Base-by-base conservation (phyloP, 164 flowering plant species). In the Vitis cinerea region DNA sequence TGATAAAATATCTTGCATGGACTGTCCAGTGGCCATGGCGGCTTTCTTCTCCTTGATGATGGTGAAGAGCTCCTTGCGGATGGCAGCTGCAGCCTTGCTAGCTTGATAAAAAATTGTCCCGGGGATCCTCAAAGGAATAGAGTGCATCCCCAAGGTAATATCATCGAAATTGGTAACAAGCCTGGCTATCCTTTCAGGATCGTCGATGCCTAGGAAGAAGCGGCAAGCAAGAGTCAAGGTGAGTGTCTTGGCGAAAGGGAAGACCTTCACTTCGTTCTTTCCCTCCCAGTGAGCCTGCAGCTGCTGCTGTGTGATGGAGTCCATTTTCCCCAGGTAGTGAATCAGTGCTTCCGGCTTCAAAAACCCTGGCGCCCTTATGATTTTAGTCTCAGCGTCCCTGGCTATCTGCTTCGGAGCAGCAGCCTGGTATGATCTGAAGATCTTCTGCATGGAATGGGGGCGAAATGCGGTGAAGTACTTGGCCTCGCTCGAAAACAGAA, bases 401-500 rank as follows among this genome's bases (percentile, higher is more conserved):
- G 56, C 1, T 0, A 61, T 27, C 44, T 61, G 63, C 16, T 10
- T 30, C 15, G 68, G 65, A 44, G 68, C 60, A 11, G 69, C 54
- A 2, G 67, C 16, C 44, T 77, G 64, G 69, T 76, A 68, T 8
- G 80, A 80, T 0, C 81, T 77, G 68, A 84, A 78, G 47, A 81
- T 60, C 52, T 71, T 74, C 13, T 76, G 76, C 73, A 83, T 71
- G 0, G 87, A 71, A 27, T 70, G 70, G 0, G 82, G 83, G 13
- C 81, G 74, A 71, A 75, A 81, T 1, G 66, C 69, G 11, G 72
- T 70, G 70, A 79, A 66, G 37, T 61, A 57, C 55, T 67, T 78
- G 9, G 74, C 64, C 67, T 83, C 84, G 19, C 75, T 79, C 66
- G 83, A 71, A 72, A 81, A 83, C 59, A 83, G 71, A 58, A 81